These are phyloP conservation scores for Colletotrichum scovillei DNA, from an alignment of 2,329 filamentous ascomycete species.

Conservation along the genomic window DNA sequence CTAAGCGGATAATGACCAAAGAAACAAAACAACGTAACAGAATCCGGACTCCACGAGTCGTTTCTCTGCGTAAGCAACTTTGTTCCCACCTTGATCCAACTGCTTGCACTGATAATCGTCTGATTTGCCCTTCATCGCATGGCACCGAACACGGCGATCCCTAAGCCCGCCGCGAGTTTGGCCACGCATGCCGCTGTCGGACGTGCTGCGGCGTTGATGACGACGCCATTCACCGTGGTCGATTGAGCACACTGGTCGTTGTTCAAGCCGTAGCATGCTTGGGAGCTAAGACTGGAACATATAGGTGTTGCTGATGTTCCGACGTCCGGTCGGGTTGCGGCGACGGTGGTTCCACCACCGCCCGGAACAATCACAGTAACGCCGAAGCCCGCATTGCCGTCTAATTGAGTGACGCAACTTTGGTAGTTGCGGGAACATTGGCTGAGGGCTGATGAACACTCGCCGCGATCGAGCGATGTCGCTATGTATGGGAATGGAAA, in stretches of 20 bases:
- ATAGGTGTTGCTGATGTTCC: conserved; percentile 62
- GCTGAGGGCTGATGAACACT: conserved; percentile 62
- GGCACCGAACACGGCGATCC: conserved; percentile 28
- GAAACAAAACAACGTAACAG: not conserved
- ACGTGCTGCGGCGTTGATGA: conserved; percentile 32
- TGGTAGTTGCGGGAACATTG: conserved; percentile 66
- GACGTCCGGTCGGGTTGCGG: conserved; percentile 51
- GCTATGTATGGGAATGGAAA: conserved; percentile 70
- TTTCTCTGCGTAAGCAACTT: not conserved
- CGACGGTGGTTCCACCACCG: conserved; percentile 64
- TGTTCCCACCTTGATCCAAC: not conserved
- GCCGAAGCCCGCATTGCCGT: conserved; percentile 53
- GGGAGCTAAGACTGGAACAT: conserved; percentile 65
- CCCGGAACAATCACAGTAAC: conserved; percentile 69
- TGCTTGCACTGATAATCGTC: not conserved
- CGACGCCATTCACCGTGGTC: conserved; percentile 36
- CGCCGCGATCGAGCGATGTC: conserved; percentile 63
- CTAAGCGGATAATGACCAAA: not conserved
- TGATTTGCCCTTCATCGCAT: conserved; percentile 13
- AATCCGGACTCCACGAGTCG: not conserved
- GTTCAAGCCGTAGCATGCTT: conserved; percentile 60
- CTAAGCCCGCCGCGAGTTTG: conserved; percentile 33
- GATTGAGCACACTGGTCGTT: conserved; percentile 50
- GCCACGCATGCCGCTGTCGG: conserved; percentile 29
- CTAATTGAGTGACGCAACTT: conserved; percentile 63